These are phyloP conservation scores for Olyra latifolia DNA, from an alignment of 176 grass and related monocot species.

Conservation along the genomic window DNA sequence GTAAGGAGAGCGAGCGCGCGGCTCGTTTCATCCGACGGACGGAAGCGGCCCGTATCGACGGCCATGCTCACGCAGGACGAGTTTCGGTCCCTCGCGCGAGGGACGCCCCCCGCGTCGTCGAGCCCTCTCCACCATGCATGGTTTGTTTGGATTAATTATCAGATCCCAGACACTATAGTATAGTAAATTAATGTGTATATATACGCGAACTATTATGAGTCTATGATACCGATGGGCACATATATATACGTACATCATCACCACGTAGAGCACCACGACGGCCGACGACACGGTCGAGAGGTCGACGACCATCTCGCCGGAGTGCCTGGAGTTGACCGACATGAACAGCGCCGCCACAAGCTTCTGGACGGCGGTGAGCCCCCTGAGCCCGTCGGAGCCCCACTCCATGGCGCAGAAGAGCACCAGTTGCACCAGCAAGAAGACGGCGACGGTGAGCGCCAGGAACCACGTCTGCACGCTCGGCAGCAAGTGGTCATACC, in stretches of 20 bases:
- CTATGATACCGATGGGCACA: not conserved
- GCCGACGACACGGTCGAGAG: conserved; percentile 51
- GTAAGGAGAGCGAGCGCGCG: too few species aligned
- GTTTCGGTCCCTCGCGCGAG: too few species aligned
- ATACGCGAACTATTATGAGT: not conserved
- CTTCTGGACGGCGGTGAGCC: conserved; percentile 56
- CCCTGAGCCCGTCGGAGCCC: conserved; percentile 51
- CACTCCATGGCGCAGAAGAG: conserved; percentile 74
- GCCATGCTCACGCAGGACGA: too few species aligned
- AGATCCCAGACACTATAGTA: too few species aligned
- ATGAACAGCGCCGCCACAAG: conserved; percentile 56
- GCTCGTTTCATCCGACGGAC: too few species aligned
- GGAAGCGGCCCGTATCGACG: too few species aligned
- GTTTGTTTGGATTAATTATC: too few species aligned
- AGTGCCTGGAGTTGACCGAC: conserved; percentile 72
- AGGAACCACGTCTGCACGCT: conserved; percentile 22
- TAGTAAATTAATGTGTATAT: not conserved
- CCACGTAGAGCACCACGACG: conserved; percentile 59
- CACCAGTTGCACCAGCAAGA: conserved; percentile 45
- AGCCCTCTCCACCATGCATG: too few species aligned
- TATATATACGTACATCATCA: conserved; percentile 61
- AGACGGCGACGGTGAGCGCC: conserved; percentile 40
- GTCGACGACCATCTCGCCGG: conserved; percentile 67
- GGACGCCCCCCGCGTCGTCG: too few species aligned
- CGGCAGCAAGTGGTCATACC: conserved; percentile 58